phyloP scores from a whole-genome alignment of 768 basidiomycete genomes.

The Trametes cinnabarina region DNA sequence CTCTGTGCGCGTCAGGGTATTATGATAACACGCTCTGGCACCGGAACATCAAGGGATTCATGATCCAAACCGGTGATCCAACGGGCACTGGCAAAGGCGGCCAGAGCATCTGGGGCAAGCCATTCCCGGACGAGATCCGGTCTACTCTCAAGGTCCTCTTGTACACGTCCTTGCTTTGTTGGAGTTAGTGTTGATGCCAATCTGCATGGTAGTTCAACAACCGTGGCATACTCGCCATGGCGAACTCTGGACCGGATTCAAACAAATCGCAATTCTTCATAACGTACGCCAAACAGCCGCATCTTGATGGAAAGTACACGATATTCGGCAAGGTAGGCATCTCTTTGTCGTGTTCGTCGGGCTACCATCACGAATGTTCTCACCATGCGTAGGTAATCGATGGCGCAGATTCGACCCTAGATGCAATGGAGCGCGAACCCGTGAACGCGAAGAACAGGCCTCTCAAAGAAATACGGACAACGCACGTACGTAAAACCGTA shows the following conservation, averaged over 20 bases:
- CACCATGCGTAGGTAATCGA: slow-evolving; percentile 71
- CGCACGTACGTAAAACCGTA: slow-evolving; percentile 52
- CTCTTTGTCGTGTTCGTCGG: neutral
- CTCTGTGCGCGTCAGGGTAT: slow-evolving; percentile 85
- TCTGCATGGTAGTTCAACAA: slow-evolving; percentile 72
- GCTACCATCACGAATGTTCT: neutral
- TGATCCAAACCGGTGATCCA: slow-evolving; percentile 92
- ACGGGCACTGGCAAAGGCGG: slow-evolving; percentile 92
- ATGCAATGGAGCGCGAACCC: slow-evolving; percentile 89
- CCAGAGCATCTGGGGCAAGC: slow-evolving; percentile 92
- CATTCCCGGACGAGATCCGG: slow-evolving; percentile 89
- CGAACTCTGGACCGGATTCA: slow-evolving; percentile 90
- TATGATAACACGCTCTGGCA: slow-evolving; percentile 88
- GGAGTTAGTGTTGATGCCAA: neutral
- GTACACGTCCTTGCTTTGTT: neutral
- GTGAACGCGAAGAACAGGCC: slow-evolving; percentile 92
- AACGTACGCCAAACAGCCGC: slow-evolving; percentile 88
- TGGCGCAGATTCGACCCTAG: slow-evolving; percentile 89
- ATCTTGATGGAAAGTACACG: slow-evolving; percentile 92
- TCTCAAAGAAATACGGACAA: slow-evolving; percentile 78
- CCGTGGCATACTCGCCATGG: slow-evolving; percentile 96
- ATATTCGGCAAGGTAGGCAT: slow-evolving; percentile 73
- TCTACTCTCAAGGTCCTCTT: slow-evolving; percentile 83
- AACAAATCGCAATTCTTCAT: slow-evolving; percentile 94
- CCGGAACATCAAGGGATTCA: slow-evolving; percentile 94